Conservation (phyloP, 2,329 filamentous ascomycete genomes). For the Paecilomyces variotii region DNA sequence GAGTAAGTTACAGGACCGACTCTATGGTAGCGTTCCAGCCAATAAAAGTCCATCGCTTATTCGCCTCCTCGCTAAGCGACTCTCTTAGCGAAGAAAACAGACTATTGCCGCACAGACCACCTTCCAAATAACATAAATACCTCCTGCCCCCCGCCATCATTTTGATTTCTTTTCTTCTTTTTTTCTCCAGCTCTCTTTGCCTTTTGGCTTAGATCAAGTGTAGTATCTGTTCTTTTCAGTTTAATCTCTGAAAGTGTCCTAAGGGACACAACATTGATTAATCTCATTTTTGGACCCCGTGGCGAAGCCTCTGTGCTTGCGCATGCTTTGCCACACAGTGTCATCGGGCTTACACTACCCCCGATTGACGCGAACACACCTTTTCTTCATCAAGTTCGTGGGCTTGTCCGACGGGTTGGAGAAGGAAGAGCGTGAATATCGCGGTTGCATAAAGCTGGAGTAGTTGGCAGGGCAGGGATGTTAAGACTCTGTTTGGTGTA, state of each 20-base stretch:
- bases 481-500: too few relatives aligned
- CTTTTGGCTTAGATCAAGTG: constrained; percentile 79
- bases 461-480: neutral
- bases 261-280: constrained; percentile 69
- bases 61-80: neutral
- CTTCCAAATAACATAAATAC: constrained; percentile 21
- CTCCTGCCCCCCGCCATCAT: constrained; percentile 9
- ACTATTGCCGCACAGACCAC: constrained; percentile 15
- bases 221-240: constrained; percentile 97
- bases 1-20: neutral
- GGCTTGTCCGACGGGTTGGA: neutral
- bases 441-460: too few relatives aligned
- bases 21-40: neutral
- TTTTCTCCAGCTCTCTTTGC: constrained; percentile 45
- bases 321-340: constrained; percentile 58
- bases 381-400: neutral
- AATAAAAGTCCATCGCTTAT: neutral
- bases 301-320: constrained; percentile 63
- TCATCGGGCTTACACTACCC: constrained; percentile 69
- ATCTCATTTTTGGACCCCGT: constrained; percentile 63
- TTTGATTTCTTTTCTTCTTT: constrained; percentile 32
- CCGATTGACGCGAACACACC: constrained; percentile 57
- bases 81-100: neutral
- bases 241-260: constrained; percentile 86
- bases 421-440: neutral